A percentile compares a stretch with the other conserved stretches of the same genome.
These are phyloP conservation scores for Veloboletus limbatus DNA, from an alignment of 1,284 basidiomycete species.

Conservation along the genomic window DNA sequence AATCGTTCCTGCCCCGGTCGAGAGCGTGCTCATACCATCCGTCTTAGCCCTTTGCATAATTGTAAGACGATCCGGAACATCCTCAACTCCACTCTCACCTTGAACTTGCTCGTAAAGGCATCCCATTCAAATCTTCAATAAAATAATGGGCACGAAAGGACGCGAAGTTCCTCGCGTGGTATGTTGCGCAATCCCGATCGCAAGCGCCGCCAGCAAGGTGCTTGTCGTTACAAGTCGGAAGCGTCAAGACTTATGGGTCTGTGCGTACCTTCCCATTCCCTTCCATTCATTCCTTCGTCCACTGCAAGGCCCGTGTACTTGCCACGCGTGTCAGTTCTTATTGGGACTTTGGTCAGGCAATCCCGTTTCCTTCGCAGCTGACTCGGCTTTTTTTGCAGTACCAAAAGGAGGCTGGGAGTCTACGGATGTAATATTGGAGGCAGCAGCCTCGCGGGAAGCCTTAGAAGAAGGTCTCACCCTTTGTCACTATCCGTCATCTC, in stretches of 20 bases:
- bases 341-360: constrained; percentile 7
- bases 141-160: constrained; percentile 75
- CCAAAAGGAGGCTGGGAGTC: constrained; percentile 86
- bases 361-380: constrained; percentile 9
- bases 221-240: constrained; percentile 80
- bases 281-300: constrained; percentile 4
- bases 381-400: constrained; percentile 44
- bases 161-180: constrained; percentile 75
- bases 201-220: constrained; percentile 66
- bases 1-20: not conserved
- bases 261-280: constrained; percentile 52
- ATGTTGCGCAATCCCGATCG: constrained; percentile 82
- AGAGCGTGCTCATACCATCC: constrained; percentile 11
- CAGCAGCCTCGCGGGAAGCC: constrained; percentile 83
- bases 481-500: constrained; percentile 72
- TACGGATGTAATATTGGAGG: constrained; percentile 73
- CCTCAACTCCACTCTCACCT: not conserved
- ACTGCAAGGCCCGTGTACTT: constrained; percentile 2
- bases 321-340: constrained; percentile 10
- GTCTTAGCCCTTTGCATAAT: not conserved
- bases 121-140: constrained; percentile 18
- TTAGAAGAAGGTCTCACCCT: constrained; percentile 89
- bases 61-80: constrained; percentile 1
- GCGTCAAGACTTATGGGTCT: constrained; percentile 75
- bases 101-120: constrained; percentile 11